Evolutionary conservation across 208 protist genomes (phyloP).

Genomic region (Acanthamoeba divionensis): DNA sequence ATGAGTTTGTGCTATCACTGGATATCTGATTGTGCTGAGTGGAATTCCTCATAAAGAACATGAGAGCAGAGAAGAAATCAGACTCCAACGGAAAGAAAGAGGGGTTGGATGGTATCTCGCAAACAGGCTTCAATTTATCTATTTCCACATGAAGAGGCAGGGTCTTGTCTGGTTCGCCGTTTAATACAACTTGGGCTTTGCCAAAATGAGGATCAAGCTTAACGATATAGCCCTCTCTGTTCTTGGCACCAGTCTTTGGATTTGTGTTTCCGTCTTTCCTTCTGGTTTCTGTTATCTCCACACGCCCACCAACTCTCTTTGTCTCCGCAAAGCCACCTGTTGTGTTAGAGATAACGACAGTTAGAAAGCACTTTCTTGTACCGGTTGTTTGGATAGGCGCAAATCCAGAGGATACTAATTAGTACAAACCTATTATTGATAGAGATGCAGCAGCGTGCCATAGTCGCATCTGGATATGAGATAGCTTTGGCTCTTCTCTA

Average conservation of each 20-base stretch:
- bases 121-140: neutral
- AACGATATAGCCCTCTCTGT: neutral
- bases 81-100: neutral
- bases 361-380: no score
- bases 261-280: neutral
- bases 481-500: neutral
- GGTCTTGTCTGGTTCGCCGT: neutral
- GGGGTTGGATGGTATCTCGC: neutral
- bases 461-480: neutral
- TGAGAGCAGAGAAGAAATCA: neutral
- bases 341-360: neutral
- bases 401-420: neutral
- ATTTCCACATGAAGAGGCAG: neutral
- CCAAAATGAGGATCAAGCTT: neutral
- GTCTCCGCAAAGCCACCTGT: constrained; percentile 31
- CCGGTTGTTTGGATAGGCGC: neutral
- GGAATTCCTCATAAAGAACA: constrained; percentile 7
- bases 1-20: neutral
- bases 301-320: neutral
- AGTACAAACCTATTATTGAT: neutral
- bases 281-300: neutral
- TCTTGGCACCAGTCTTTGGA: neutral
- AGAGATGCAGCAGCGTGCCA: constrained; percentile 17
- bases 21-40: neutral
- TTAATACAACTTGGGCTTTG: constrained; percentile 13